These are phyloP conservation scores for Symbiodinium pilosum DNA, from an alignment of 73 alveolate species.

Conservation along the genomic window DNA sequence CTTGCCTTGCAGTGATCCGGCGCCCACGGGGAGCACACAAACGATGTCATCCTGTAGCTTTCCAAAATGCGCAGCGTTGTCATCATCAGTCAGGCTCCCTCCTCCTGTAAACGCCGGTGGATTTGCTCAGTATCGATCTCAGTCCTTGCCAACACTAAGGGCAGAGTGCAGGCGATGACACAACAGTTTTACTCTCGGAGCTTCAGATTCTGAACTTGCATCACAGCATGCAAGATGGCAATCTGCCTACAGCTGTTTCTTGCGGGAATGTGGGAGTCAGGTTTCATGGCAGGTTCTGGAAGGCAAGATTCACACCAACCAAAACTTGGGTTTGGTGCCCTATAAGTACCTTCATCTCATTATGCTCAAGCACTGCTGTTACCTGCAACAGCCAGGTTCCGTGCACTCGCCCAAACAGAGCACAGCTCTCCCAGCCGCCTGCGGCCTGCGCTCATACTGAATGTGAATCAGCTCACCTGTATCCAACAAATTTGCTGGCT, in stretches of 20 bases:
- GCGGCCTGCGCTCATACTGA: background rate
- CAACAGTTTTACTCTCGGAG: no score
- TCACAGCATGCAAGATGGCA: no score
- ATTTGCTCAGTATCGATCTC: conserved; percentile 57
- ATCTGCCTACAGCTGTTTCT: no score
- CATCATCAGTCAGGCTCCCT: background rate
- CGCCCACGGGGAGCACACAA: conserved; percentile 63
- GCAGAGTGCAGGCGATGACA: no score
- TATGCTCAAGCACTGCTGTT: no score
- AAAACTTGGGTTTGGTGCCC: no score
- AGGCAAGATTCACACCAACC: no score
- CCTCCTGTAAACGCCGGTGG: conserved; percentile 69
- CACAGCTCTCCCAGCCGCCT: conserved; percentile 58
- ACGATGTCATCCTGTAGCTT: conserved; percentile 58
- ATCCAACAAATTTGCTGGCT: background rate
- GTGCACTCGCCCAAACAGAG: conserved; percentile 59
- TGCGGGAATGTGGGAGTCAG: no score
- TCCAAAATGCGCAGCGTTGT: no score
- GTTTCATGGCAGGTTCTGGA: no score
- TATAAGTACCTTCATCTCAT: no score
- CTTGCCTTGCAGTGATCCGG: conserved; percentile 26
- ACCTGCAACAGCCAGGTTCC: background rate
- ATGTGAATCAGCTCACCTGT: background rate
- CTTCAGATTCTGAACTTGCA: no score
- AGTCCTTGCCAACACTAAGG: conserved; percentile 6